phyloP scores from a whole-genome alignment of 768 basidiomycete species.

The Podaxis sp. region DNA sequence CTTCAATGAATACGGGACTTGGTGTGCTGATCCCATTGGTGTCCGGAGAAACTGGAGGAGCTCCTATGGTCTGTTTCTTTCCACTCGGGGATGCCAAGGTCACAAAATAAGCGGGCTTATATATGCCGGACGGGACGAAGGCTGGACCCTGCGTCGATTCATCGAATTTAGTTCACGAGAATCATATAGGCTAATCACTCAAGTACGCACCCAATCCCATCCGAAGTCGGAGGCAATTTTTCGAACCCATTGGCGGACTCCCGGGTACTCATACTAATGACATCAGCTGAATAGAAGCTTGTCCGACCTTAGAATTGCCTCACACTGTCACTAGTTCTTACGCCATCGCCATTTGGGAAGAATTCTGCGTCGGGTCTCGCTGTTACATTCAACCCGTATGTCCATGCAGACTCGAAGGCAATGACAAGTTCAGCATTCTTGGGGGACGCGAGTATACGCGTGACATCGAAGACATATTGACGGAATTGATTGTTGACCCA shows the following conservation, averaged over 20 bases:
- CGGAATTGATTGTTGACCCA: conserved; percentile 58
- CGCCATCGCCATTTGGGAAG: conserved; percentile 27
- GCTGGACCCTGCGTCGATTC: conserved; percentile 43
- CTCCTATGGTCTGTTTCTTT: conserved; percentile 15
- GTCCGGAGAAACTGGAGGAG: conserved; percentile 20
- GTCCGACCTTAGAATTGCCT: background rate
- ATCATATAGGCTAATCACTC: background rate
- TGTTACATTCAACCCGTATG: conserved; percentile 51
- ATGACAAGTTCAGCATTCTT: conserved; percentile 43
- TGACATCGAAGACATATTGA: conserved; percentile 50
- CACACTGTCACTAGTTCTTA: conserved; percentile 10
- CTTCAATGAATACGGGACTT: conserved; percentile 41
- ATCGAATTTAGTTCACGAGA: background rate
- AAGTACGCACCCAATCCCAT: conserved; percentile 55
- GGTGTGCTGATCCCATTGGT: conserved; percentile 11
- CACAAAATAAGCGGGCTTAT: conserved; percentile 51
- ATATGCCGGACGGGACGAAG: conserved; percentile 51
- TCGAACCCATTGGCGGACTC: conserved; percentile 42
- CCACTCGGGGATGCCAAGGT: conserved; percentile 26
- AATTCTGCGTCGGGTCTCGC: conserved; percentile 42
- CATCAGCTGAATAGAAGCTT: background rate
- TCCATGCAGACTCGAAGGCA: conserved; percentile 47
- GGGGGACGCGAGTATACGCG: conserved; percentile 32
- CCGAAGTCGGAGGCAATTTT: conserved; percentile 54
- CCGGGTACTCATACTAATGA: conserved; percentile 45